Base-by-base conservation (phyloP, 441 rosid genomes). In the Monsonia emarginata region DNA sequence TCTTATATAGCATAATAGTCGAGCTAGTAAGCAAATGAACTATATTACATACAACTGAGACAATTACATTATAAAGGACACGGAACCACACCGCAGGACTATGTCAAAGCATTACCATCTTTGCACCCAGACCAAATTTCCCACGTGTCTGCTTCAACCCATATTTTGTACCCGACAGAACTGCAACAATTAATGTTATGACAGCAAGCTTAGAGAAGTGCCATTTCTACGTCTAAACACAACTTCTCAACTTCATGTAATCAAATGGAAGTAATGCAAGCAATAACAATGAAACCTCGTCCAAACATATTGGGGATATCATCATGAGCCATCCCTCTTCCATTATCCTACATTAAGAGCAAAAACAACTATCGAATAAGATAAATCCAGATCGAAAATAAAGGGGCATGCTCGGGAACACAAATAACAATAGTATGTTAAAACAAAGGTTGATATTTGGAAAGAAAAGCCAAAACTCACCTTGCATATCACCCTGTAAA, bases 251-350 rank as follows among this genome's bases (percentile, higher is more conserved):
- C 22, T 24, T 25, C 24, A 50, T 32, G 22, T 48, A 61, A 74
- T 64, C 11, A 54, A 46, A 66, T 54, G 52, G 66, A 64, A 71
- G 36, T 63, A n/a, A 27, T 65, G 67, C 59, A 14, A 46, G 4
- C 68, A 79, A 71, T 46, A 70, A 72, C 31, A 65, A 46, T 64
- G 18, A 69, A 34, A 93, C 97, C 98, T 85, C 96, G 77, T 52
- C 98, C 98, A 67, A 94, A 94, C 97, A 94, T 94, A 81, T 94
- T 89, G 44, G 98, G 98, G 75, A 94, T 94, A 78, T 94, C 98
- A 80, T 94, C 96, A 77, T 90, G 94, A n/a, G 97, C 91, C 96
- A 94, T 94, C 70, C 98, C 98, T 86, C 67, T 87, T 77, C 98
- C 98, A 76, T 94, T 94, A 79, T 94, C 98, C 98, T 93, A 66